phyloP scores from a whole-genome alignment of 2,329 filamentous ascomycete species.

The Exophiala sp. region DNA sequence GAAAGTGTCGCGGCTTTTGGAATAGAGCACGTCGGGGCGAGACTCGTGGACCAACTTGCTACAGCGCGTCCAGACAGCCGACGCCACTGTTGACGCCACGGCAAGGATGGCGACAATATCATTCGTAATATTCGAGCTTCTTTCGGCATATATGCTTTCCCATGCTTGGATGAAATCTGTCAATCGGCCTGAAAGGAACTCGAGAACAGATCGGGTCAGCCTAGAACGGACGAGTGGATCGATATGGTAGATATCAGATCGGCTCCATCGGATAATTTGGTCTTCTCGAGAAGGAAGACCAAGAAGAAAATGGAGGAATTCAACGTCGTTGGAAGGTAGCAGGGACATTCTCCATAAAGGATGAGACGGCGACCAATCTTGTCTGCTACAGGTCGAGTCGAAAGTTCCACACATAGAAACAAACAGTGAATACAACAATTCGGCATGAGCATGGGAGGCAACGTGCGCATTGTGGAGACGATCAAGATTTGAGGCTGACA shows the following conservation, averaged over 20 bases:
- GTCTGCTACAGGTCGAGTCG: conserved; percentile 4
- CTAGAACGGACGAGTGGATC: conserved; percentile 21
- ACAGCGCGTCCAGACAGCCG: conserved; percentile 9
- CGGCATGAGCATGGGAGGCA: conserved; percentile 61
- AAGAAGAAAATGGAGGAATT: conserved; percentile 16
- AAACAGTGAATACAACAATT: conserved; percentile 67
- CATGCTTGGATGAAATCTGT: conserved; percentile 45
- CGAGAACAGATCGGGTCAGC: conserved; percentile 38
- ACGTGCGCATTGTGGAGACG: conserved; percentile 63
- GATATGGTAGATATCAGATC: conserved; percentile 4
- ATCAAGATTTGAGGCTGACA: conserved; percentile 56
- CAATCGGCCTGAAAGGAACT: conserved; percentile 45
- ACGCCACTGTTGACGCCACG: conserved; percentile 10
- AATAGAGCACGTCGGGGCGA: neutral
- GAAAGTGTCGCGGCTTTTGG: conserved; percentile 7
- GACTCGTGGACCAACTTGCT: neutral
- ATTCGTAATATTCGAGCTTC: conserved; percentile 44
- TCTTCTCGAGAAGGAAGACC: neutral
- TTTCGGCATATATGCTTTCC: conserved; percentile 41
- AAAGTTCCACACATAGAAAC: conserved; percentile 60
- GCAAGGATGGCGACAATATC: conserved; percentile 37
- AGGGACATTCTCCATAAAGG: conserved; percentile 7
- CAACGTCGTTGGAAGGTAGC: conserved; percentile 5
- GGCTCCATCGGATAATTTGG: neutral
- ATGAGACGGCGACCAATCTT: conserved; percentile 19